phyloP scores from a whole-genome alignment of 2,329 filamentous ascomycete genomes.

The Botrytis fragariae region DNA sequence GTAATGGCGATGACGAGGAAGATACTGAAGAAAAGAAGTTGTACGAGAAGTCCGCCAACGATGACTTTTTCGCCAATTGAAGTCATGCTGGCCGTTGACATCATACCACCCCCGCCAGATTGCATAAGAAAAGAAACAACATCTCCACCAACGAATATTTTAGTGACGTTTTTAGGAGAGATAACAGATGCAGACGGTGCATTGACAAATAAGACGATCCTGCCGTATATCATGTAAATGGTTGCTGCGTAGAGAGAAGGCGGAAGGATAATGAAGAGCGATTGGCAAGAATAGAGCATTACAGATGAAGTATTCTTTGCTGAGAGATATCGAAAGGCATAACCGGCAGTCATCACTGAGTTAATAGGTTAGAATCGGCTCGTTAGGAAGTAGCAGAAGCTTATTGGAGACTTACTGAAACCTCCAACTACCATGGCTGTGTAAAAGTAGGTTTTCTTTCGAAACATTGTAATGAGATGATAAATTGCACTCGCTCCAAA shows the following conservation, averaged over 20 bases:
- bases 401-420: background rate
- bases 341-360: slow-evolving; percentile 31
- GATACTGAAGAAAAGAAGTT: slow-evolving; percentile 49
- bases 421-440: background rate
- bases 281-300: slow-evolving; percentile 36
- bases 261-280: slow-evolving; percentile 35
- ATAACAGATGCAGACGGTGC: slow-evolving; percentile 39
- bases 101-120: slow-evolving; percentile 35
- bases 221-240: slow-evolving; percentile 38
- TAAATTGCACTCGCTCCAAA: background rate
- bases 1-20: slow-evolving; percentile 41
- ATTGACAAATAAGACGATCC: slow-evolving; percentile 31
- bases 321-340: slow-evolving; percentile 25
- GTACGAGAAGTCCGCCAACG: slow-evolving; percentile 47
- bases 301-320: slow-evolving; percentile 35
- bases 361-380: background rate
- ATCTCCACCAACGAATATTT: slow-evolving; percentile 55
- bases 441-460: slow-evolving; percentile 3
- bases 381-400: background rate
- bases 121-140: slow-evolving; percentile 53
- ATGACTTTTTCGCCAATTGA: slow-evolving; percentile 38
- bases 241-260: slow-evolving; percentile 38
- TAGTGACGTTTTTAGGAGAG: slow-evolving; percentile 47
- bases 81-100: slow-evolving; percentile 10
- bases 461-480: background rate